Percentiles rank a stretch among this genome's conserved stretches.
These are phyloP conservation scores for Hemileccinum rubropunctum DNA, from an alignment of 768 basidiomycete genomes.

Conservation along the genomic window DNA sequence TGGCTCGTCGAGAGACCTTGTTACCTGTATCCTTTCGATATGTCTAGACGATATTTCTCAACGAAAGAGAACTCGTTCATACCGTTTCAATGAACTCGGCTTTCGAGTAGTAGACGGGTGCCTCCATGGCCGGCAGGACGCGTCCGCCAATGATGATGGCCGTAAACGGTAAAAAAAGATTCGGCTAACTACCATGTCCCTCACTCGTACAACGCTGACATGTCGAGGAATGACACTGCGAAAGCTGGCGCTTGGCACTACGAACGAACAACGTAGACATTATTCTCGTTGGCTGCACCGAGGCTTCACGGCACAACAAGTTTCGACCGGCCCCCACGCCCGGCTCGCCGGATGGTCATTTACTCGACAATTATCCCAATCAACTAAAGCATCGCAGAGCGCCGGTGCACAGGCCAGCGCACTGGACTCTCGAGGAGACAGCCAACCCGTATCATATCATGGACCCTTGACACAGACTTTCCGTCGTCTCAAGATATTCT, in stretches of 20 bases:
- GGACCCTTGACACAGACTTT: slow-evolving; percentile 75
- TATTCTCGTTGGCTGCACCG: slow-evolving; percentile 1
- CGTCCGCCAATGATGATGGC: slow-evolving; percentile 8
- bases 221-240: slow-evolving; percentile 9
- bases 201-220: slow-evolving; percentile 2
- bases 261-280: slow-evolving; percentile 3
- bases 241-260: slow-evolving; percentile 3
- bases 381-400: slow-evolving; percentile 8
- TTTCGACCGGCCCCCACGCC: neutral
- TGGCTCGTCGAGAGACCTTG: slow-evolving; percentile 90
- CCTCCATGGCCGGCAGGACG: slow-evolving; percentile 49
- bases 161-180: neutral
- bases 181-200: neutral
- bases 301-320: neutral
- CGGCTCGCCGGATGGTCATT: neutral
- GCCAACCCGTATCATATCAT: slow-evolving; percentile 44
- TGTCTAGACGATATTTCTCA: slow-evolving; percentile 3
- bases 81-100: slow-evolving; percentile 90
- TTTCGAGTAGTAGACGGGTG: slow-evolving; percentile 75
- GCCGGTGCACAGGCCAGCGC: slow-evolving; percentile 2
- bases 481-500: slow-evolving; percentile 78
- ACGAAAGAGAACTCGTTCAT: slow-evolving; percentile 15
- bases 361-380: slow-evolving; percentile 11
- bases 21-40: slow-evolving; percentile 82
- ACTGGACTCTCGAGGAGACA: slow-evolving; percentile 3